Evolutionary conservation across 306 rosid genomes (phyloP).

Genomic region (Astragalus membranaceus): DNA sequence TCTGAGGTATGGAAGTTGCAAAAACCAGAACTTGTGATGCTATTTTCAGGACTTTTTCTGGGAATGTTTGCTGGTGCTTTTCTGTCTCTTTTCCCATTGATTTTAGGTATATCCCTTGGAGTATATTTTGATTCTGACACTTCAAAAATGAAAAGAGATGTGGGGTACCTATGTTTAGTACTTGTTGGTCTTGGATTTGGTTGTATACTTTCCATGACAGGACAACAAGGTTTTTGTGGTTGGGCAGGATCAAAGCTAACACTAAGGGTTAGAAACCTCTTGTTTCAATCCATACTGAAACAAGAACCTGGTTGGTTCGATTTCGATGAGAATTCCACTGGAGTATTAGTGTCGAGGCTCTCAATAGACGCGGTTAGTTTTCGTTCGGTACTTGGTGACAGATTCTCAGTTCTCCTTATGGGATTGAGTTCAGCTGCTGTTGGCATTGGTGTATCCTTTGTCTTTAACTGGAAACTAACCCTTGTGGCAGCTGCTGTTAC

Average conservation of each 20-base stretch:
- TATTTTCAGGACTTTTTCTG: slow-evolving; percentile 54
- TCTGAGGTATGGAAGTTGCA: slow-evolving; percentile 65
- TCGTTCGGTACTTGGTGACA: slow-evolving; percentile 68
- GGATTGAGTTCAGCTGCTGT: slow-evolving; percentile 76
- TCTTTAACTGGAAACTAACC: slow-evolving; percentile 45
- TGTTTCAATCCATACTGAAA: slow-evolving; percentile 66
- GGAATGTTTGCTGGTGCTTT: slow-evolving; percentile 78
- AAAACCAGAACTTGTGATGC: slow-evolving; percentile 52
- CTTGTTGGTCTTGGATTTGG: slow-evolving; percentile 81
- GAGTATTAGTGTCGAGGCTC: slow-evolving; percentile 70
- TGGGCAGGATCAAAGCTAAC: slow-evolving; percentile 93
- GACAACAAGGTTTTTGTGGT: slow-evolving; percentile 90
- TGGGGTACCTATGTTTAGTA: slow-evolving; percentile 51
- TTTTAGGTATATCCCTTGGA: slow-evolving; percentile 59
- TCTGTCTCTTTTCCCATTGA: slow-evolving; percentile 65
- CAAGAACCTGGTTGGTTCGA: slow-evolving; percentile 99
- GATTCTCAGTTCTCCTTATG: slow-evolving; percentile 81
- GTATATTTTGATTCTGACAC: slow-evolving; percentile 39
- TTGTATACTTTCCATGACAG: slow-evolving; percentile 72
- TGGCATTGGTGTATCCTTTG: slow-evolving; percentile 59
- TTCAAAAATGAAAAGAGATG: slow-evolving; percentile 34
- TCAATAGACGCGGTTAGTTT: slow-evolving; percentile 58
- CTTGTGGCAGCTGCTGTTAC: slow-evolving; percentile 74
- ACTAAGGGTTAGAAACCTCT: slow-evolving; percentile 62
- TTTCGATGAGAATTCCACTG: slow-evolving; percentile 70